phyloP scores from a whole-genome alignment of 2,329 filamentous ascomycete species.

The Cladosporium sp. region DNA sequence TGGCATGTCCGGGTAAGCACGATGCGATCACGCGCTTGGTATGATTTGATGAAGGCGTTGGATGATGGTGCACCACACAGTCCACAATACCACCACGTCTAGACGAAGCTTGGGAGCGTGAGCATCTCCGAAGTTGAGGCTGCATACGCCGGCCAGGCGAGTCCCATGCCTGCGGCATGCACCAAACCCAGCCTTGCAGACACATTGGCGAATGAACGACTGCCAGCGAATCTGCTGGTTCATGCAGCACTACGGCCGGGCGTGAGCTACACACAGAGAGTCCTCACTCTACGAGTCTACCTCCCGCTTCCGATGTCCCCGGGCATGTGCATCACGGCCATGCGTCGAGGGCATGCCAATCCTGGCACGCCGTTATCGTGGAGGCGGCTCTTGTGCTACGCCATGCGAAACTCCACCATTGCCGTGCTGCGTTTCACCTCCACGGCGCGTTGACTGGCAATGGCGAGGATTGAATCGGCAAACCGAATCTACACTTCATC shows the following conservation, averaged over 20 bases:
- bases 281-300: no score
- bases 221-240: slow-evolving; percentile 23
- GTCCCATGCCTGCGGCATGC: slow-evolving; percentile 7
- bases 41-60: no score
- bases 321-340: slow-evolving; percentile 6
- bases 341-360: slow-evolving; percentile 11
- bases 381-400: slow-evolving; percentile 21
- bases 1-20: no score
- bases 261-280: slow-evolving; percentile 2
- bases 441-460: slow-evolving; percentile 12
- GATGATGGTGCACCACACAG: no score
- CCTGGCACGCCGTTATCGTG: slow-evolving; percentile 17
- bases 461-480: slow-evolving; percentile 13
- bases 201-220: slow-evolving; percentile 21
- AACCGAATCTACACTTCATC: slow-evolving; percentile 10
- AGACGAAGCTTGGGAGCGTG: background rate
- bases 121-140: background rate
- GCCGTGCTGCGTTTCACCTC: slow-evolving; percentile 11
- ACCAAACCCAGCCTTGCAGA: slow-evolving; percentile 16
- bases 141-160: slow-evolving; percentile 1
- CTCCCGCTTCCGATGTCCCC: background rate
- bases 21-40: no score
- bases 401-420: slow-evolving; percentile 13
- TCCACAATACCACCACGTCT: no score
- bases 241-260: slow-evolving; percentile 17